Base-by-base conservation (phyloP, 163 green algal species). In the Scenedesmus sp. region DNA sequence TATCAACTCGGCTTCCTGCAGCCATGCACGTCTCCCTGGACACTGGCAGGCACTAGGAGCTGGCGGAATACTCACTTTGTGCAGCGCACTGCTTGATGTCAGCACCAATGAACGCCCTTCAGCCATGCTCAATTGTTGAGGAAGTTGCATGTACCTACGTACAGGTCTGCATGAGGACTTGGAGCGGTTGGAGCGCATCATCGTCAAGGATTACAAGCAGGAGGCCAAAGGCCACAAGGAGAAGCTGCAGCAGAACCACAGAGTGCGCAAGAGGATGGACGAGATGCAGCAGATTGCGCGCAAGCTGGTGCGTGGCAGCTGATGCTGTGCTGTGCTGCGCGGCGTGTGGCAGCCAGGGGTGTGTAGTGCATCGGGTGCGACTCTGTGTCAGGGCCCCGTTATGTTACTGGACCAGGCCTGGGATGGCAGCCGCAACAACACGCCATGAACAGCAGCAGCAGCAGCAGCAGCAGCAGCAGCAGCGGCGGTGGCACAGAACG, bases 121-220 rank as follows among this genome's bases (percentile, higher is more conserved):
- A n/a, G n/a, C n/a, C n/a, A 30, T 73, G 61, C 61, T 53, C 46
- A 40, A 3, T 13, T 80, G n/a, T n/a, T n/a, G n/a, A n/a, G n/a
- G n/a, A n/a, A n/a, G n/a, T n/a, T n/a, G n/a, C n/a, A n/a, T n/a
- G n/a, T 81, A 33, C 40, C 15, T 40, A 20, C 46, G 2, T 70
- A n/a, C 33, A 96, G 93, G 43, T 51, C 87, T 94, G 24, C 98
- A 99, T 89, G 98, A 99, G 90, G 98, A 99, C 59, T 92, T 98
- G 51, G 98, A 99, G 94, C 94, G 96, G 1, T 85, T 98, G 83
- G 98, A 99, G 93, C 95, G 97, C 5, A 76, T 98, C 13, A 97
- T 99, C n/a, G 96, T 98, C 0, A 95, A 95, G 72, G 97, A 99
- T 76, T 96, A 98, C 35, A 96, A 97, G 88, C 90, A 94, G 79